Evolutionary conservation across 306 rosid species (phyloP).

Genomic region (Hippophae tibetana): DNA sequence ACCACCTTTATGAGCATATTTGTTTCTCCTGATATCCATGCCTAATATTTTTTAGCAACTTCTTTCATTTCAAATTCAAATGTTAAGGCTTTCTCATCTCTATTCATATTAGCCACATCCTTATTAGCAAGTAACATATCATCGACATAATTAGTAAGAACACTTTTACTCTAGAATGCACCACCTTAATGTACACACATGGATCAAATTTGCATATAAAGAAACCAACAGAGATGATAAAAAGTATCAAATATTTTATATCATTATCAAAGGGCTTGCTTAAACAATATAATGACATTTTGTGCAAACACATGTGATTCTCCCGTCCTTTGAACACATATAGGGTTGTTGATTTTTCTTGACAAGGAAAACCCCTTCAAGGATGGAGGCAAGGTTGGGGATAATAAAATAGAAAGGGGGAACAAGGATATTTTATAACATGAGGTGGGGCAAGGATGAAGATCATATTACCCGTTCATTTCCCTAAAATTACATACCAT

Average conservation of each 20-base stretch:
- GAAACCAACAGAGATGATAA: background rate
- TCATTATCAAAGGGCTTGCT: background rate
- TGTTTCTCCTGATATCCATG: background rate
- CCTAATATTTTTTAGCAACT: background rate
- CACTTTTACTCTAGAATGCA: no score
- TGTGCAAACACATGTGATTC: background rate
- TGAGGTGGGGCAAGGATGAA: no score
- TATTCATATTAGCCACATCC: no score
- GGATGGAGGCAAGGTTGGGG: no score
- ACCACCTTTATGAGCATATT: no score
- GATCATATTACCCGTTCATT: no score
- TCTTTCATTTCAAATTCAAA: slow-evolving; percentile 1
- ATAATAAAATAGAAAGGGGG: no score
- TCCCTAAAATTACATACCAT: no score
- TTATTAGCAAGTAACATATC: background rate
- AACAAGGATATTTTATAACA: no score
- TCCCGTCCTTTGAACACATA: background rate
- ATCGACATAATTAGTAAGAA: background rate
- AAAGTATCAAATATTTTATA: background rate
- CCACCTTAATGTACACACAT: background rate
- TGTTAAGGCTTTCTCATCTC: background rate
- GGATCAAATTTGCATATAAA: background rate
- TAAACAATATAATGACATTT: background rate
- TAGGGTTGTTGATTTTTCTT: no score
- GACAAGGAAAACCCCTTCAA: no score